Conservation (phyloP, 73 alveolate genomes). For the Tetrahymena thermophila region DNA sequence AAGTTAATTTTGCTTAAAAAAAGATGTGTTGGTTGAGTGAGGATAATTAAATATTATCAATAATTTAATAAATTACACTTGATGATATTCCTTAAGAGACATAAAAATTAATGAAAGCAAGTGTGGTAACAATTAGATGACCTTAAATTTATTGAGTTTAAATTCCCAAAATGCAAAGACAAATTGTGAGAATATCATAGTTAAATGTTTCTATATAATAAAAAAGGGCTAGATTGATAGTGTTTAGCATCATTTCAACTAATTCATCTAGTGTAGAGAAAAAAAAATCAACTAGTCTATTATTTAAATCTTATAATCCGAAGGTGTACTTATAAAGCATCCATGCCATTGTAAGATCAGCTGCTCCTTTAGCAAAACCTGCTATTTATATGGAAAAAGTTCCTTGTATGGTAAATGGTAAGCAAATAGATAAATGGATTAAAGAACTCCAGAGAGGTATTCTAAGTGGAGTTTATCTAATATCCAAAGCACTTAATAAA, state of each 20-base stretch:
- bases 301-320: neutral
- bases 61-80: neutral
- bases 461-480: neutral
- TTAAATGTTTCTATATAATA: neutral
- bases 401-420: neutral
- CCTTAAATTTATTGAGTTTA: neutral
- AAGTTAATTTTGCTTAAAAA: too few relatives aligned
- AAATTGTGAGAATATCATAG: neutral
- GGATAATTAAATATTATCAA: neutral
- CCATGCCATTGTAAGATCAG: neutral
- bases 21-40: too few relatives aligned
- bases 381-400: neutral
- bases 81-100: neutral
- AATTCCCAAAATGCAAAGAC: neutral
- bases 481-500: neutral
- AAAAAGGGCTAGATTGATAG: neutral
- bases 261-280: neutral
- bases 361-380: neutral
- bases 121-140: neutral
- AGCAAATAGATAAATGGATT: neutral
- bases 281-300: neutral
- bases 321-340: neutral
- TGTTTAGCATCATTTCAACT: neutral
- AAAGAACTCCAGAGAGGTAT: neutral
- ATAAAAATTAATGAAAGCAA: neutral